phyloP scores from a whole-genome alignment of 2,329 filamentous ascomycete genomes.

The Aspergillus amoenus region DNA sequence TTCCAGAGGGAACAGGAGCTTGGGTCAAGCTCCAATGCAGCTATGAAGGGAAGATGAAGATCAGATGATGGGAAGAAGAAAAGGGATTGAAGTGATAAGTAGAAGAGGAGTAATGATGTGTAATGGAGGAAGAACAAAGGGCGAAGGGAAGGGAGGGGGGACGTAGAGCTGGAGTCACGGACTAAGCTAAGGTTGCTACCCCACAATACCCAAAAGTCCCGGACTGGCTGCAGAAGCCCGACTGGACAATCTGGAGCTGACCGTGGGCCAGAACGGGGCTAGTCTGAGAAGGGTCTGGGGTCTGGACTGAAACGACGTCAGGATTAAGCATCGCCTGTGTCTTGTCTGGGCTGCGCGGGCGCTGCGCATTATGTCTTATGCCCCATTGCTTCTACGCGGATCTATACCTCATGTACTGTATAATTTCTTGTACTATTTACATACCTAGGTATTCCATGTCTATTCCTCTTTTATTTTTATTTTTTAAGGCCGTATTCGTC shows the following conservation, averaged over 20 bases:
- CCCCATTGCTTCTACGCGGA: neutral
- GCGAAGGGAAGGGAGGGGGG: neutral
- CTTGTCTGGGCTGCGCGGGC: neutral
- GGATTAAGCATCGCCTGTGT: neutral
- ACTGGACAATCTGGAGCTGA: constrained; percentile 15
- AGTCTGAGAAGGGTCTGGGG: constrained; percentile 3
- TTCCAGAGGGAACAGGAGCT: neutral
- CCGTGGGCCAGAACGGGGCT: constrained; percentile 23
- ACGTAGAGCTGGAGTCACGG: neutral
- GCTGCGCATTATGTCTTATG: neutral
- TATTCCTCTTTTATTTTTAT: neutral
- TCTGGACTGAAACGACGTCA: neutral
- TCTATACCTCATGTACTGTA: constrained; percentile 9
- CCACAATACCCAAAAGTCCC: constrained; percentile 11
- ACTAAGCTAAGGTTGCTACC: constrained; percentile 14
- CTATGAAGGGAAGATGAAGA: neutral
- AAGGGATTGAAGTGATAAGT: neutral
- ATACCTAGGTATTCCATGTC: neutral
- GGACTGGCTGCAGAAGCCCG: neutral
- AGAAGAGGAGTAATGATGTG: no score
- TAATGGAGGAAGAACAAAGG: constrained; percentile 4
- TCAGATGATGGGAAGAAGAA: neutral
- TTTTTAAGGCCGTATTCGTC: neutral
- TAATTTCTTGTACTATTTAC: constrained; percentile 6
- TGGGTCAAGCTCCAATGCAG: neutral